Percentiles rank a stretch among this genome's conserved stretches.
Conservation (phyloP, 1,284 basidiomycete genomes). For the Ceratobasidium sp. region DNA sequence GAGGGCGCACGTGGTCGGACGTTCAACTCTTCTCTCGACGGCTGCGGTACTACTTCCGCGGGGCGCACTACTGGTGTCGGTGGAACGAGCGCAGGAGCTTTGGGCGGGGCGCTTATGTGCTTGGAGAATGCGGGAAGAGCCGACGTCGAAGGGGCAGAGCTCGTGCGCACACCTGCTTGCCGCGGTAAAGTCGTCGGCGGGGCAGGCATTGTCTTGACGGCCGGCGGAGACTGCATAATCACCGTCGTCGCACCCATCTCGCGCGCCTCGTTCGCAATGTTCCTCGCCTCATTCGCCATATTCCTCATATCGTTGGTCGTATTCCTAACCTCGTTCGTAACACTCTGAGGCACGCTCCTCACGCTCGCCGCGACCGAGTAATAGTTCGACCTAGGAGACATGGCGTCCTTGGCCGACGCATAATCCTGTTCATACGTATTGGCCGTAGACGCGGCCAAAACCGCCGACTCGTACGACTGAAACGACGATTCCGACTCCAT, state of each 20-base stretch:
- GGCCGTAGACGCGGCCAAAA: conserved; percentile 16
- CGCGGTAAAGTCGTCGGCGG: not conserved
- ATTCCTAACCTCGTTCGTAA: conserved; percentile 9
- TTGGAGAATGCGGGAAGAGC: not conserved
- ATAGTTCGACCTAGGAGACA: conserved; percentile 39
- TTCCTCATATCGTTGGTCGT: no score
- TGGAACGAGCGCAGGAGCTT: not conserved
- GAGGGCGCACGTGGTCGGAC: conserved; percentile 21
- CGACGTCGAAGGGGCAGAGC: not conserved
- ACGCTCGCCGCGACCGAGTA: conserved; percentile 34
- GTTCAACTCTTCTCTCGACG: conserved; percentile 4
- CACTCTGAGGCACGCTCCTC: conserved; percentile 4
- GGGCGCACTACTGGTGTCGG: conserved; percentile 2
- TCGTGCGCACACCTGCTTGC: conserved; percentile 9
- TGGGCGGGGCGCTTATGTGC: not conserved
- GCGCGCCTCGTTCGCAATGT: conserved; percentile 13
- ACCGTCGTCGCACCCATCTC: conserved; percentile 18
- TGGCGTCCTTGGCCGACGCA: conserved; percentile 25
- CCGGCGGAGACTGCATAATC: conserved; percentile 16
- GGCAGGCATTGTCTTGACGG: not conserved
- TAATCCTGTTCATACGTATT: conserved; percentile 11
- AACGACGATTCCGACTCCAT: conserved; percentile 29
- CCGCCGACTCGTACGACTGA: conserved; percentile 29
- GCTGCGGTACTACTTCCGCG: not conserved
- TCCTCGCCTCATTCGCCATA: conserved; percentile 15